Base-by-base conservation (phyloP, 805 yeast species). In the Metschnikowia aberdeeniae region DNA sequence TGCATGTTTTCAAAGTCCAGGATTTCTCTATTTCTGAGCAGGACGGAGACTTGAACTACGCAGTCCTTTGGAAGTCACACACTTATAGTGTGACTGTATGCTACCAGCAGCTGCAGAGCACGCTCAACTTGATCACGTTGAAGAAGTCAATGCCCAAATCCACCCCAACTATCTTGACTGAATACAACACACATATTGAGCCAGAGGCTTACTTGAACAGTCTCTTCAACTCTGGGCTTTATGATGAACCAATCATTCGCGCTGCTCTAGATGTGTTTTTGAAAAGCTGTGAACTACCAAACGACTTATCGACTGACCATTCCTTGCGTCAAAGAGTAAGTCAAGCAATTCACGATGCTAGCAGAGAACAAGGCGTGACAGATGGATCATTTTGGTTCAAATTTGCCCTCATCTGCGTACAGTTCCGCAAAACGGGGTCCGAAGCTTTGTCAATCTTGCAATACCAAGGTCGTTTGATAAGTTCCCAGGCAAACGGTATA, bases 391-490 rank as follows among this genome's bases (percentile, higher is more conserved):
- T 82, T 54, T 82, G 95, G 86, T 68, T 76, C 29, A 80, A 83
- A 48, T 76, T 90, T 46, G 84, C 81, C 46, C 73, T 86, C 2
- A 68, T 89, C 22, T 83, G 95, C 58, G 78, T 76, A 45, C 96
- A 89, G 56, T 70, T 86, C 43, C 76, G 75, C 47, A 83, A 77
- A 47, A 73, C 75, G 38, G 70, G 80, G 14, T 73, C 75, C 46
- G 93, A 86, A 55, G 73, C 84, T 0, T 68, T 87, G 32, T 67
- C 81, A 34, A 61, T 48, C 63, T 32, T 48, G 4, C 47, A 44
- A 2, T 34, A 45, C 22, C 22, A 34, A 1, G 43, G 52, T 13
- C 42, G 34, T 24, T 46, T 62, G 7, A 45, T 66, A 11, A 45
- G 62, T 2, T 48, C 61, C 14, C 67, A 68, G 49, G 60, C 62